Conservation (phyloP, 2,329 filamentous ascomycete species). For the Talaromyces albobiverticillius region DNA sequence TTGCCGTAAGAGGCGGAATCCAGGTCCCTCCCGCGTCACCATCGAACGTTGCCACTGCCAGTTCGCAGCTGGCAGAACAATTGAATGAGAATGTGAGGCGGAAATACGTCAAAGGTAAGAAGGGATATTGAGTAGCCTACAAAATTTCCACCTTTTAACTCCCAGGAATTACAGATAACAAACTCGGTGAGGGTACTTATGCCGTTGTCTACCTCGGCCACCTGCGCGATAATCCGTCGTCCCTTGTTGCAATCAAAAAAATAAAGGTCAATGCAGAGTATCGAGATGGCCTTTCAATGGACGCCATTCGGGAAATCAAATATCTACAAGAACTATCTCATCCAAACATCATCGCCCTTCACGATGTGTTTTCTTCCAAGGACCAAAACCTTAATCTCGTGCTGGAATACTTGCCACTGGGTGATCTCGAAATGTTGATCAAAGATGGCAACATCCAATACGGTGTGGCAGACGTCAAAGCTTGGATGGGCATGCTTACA, state of each 20-base stretch:
- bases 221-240: slow-evolving; percentile 66
- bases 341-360: slow-evolving; percentile 90
- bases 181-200: slow-evolving; percentile 94
- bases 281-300: slow-evolving; percentile 86
- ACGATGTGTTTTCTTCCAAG: slow-evolving; percentile 92
- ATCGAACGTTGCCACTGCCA: slow-evolving; percentile 21
- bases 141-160: slow-evolving; percentile 1
- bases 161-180: slow-evolving; percentile 60
- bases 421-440: slow-evolving; percentile 92
- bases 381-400: slow-evolving; percentile 96
- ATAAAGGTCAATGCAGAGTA: slow-evolving; percentile 59
- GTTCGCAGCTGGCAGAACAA: slow-evolving; percentile 62
- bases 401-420: slow-evolving; percentile 87
- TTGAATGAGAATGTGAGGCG: slow-evolving; percentile 77
- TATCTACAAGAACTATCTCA: slow-evolving; percentile 91
- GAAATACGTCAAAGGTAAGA: slow-evolving; percentile 81
- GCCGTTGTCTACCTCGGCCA: slow-evolving; percentile 91
- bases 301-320: slow-evolving; percentile 93
- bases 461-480: slow-evolving; percentile 86
- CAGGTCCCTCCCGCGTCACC: slow-evolving; percentile 19
- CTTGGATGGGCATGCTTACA: slow-evolving; percentile 97
- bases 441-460: slow-evolving; percentile 82
- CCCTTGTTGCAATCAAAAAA: slow-evolving; percentile 68
- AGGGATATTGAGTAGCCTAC: background rate
- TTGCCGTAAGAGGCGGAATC: slow-evolving; percentile 29